phyloP scores from a whole-genome alignment of 2,329 filamentous ascomycete genomes.

The Verticillium isaacii region DNA sequence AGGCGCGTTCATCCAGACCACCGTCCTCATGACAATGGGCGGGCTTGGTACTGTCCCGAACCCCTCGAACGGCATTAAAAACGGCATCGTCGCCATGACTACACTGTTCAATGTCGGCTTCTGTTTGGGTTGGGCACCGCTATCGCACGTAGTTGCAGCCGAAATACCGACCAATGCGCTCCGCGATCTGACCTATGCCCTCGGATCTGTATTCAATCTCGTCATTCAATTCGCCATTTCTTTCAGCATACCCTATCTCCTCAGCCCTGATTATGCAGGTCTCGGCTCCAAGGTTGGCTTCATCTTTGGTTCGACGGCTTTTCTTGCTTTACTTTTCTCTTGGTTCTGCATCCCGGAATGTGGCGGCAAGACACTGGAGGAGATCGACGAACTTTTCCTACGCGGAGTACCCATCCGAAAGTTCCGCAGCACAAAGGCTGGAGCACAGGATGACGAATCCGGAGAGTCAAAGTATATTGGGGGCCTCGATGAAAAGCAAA shows the following conservation, averaged over 20 bases:
- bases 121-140: conserved; percentile 26
- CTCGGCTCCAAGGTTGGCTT: conserved; percentile 30
- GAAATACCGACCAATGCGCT: conserved; percentile 25
- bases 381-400: conserved; percentile 52
- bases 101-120: conserved; percentile 24
- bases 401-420: not conserved
- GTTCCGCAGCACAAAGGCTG: not conserved
- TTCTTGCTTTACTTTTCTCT: conserved; percentile 16
- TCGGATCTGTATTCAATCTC: conserved; percentile 23
- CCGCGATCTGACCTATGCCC: conserved; percentile 23
- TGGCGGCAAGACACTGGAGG: conserved; percentile 67
- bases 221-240: conserved; percentile 24
- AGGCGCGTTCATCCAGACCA: conserved; percentile 21
- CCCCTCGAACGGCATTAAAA: conserved; percentile 13
- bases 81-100: conserved; percentile 25
- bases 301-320: conserved; percentile 24
- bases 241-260: conserved; percentile 31
- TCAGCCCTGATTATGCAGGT: conserved; percentile 26
- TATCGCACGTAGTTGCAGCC: conserved; percentile 28
- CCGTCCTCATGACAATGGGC: conserved; percentile 28
- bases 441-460: not conserved
- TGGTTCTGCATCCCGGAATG: conserved; percentile 32
- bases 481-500: not conserved
- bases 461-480: not conserved
- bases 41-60: conserved; percentile 22